phyloP scores from a whole-genome alignment of 345 rosid species.

The Bruguiera parviflora region DNA sequence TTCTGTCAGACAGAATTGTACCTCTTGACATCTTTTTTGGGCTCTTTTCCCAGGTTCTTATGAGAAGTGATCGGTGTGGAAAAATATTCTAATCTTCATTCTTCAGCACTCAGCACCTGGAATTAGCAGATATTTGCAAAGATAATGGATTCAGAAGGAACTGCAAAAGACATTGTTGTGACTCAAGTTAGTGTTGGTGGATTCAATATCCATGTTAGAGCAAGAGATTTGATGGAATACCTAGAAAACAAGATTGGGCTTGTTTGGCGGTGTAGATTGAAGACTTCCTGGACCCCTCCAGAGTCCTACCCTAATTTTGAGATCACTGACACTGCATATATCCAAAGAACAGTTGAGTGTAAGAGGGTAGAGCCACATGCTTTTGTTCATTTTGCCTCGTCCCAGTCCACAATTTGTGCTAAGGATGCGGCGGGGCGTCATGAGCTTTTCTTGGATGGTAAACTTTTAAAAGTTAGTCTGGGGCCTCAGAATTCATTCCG shows the following conservation, averaged over 20 bases:
- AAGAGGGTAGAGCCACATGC: conserved; percentile 77
- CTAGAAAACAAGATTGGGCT: conserved; percentile 56
- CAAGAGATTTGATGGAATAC: conserved; percentile 51
- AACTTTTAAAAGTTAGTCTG: conserved; percentile 57
- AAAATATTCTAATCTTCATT: not conserved
- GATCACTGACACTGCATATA: conserved; percentile 24
- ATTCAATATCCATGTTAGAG: conserved; percentile 51
- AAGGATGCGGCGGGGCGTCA: conserved; percentile 46
- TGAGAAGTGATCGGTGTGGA: not conserved
- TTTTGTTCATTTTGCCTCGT: conserved; percentile 71
- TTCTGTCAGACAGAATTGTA: too few species aligned
- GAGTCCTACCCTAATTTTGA: conserved; percentile 70
- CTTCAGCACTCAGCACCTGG: not conserved
- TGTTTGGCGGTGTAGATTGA: conserved; percentile 75
- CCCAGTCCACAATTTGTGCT: conserved; percentile 43
- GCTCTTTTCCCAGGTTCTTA: not conserved
- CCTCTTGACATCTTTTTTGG: not conserved
- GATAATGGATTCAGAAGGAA: conserved; percentile 21
- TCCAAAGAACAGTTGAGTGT: conserved; percentile 34
- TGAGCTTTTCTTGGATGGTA: conserved; percentile 40
- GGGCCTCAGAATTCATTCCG: conserved; percentile 68
- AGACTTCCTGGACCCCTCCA: conserved; percentile 84
- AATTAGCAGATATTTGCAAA: not conserved
- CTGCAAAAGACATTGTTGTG: conserved; percentile 41
- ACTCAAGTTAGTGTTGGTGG: conserved; percentile 83